Conservation (phyloP, 352 stramenopile species). For the Pythium utonaiense region DNA sequence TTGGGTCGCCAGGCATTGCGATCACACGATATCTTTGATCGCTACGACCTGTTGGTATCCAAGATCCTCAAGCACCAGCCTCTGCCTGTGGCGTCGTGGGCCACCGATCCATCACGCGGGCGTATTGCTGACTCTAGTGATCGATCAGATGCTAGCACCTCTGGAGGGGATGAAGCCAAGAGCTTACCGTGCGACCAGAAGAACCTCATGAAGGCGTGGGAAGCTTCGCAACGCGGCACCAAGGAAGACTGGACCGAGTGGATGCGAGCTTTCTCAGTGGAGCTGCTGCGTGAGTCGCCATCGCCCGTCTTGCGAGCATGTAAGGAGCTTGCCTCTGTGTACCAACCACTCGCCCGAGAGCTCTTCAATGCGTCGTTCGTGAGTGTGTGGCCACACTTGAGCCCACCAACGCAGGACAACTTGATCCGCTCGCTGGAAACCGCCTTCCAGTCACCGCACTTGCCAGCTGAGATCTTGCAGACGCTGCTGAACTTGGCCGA, state of each 20-base stretch:
- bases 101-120: slow-evolving; percentile 54
- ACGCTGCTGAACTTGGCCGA: slow-evolving; percentile 98
- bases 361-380: slow-evolving; percentile 99
- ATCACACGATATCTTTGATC: slow-evolving; percentile 83
- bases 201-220: slow-evolving; percentile 85
- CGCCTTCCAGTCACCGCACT: slow-evolving; percentile 90
- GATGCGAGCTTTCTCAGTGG: slow-evolving; percentile 96
- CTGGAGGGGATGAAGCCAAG: slow-evolving; percentile 61
- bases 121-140: slow-evolving; percentile 2
- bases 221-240: slow-evolving; percentile 76
- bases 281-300: slow-evolving; percentile 97
- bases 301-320: slow-evolving; percentile 94
- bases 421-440: slow-evolving; percentile 94
- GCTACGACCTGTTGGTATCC: slow-evolving; percentile 83
- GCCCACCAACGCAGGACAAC: slow-evolving; percentile 85
- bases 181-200: slow-evolving; percentile 77
- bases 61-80: slow-evolving; percentile 88
- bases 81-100: slow-evolving; percentile 78
- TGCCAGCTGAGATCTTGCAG: slow-evolving; percentile 98
- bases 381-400: slow-evolving; percentile 97
- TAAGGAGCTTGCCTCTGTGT: slow-evolving; percentile 96
- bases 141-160: slow-evolving; percentile 12
- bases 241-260: slow-evolving; percentile 98
- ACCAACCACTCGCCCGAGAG: slow-evolving; percentile 96
- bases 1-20: slow-evolving; percentile 64